Percentiles rank a stretch among this genome's conserved stretches.
These are phyloP conservation scores for Flaveria floridana DNA, from an alignment of 140 eudicot genomes.

Conservation along the genomic window DNA sequence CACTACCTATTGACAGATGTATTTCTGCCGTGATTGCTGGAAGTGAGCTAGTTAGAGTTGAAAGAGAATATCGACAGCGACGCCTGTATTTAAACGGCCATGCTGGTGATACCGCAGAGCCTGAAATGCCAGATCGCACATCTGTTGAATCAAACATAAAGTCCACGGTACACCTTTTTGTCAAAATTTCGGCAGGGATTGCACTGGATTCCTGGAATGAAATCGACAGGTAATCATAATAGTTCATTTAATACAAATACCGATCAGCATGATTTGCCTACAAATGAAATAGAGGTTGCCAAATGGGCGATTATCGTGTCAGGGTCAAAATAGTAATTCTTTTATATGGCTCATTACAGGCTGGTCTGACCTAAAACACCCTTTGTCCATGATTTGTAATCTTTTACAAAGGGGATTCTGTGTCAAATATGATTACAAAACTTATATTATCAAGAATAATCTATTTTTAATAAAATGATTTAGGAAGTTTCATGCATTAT, in stretches of 20 bases:
- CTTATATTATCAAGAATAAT: not conserved
- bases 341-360: not conserved
- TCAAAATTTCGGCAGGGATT: constrained; percentile 78
- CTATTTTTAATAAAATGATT: not conserved
- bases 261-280: not conserved
- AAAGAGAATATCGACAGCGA: constrained; percentile 68
- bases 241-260: constrained; percentile 18
- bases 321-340: not conserved
- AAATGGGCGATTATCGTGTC: not conserved
- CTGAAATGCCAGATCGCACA: constrained; percentile 50
- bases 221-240: constrained; percentile 57
- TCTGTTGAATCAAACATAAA: constrained; percentile 75
- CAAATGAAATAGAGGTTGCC: not conserved
- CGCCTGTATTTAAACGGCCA: constrained; percentile 62
- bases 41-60: constrained; percentile 78
- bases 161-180: constrained; percentile 76
- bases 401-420: not conserved
- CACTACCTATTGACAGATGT: constrained; percentile 52
- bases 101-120: constrained; percentile 54
- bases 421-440: not conserved
- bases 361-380: not conserved
- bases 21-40: constrained; percentile 92
- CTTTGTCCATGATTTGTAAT: not conserved
- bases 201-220: constrained; percentile 85
- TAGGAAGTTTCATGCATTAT: too few species aligned